phyloP scores from a whole-genome alignment of 2,329 filamentous ascomycete species.

The Monosporascus sp. region DNA sequence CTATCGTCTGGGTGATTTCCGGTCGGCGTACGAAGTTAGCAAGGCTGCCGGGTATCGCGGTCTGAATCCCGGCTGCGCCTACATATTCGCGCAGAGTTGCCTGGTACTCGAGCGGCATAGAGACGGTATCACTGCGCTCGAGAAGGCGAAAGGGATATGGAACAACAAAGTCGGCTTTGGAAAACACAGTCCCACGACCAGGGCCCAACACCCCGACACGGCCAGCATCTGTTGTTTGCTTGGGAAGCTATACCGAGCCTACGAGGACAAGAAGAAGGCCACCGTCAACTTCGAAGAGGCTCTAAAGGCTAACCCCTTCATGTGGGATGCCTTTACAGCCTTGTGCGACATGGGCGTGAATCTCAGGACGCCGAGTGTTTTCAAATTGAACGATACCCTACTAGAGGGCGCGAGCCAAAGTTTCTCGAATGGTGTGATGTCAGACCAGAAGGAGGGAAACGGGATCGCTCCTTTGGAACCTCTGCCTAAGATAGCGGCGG shows the following conservation, averaged over 20 bases:
- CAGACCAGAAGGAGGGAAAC: slow-evolving; percentile 34
- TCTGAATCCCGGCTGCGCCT: slow-evolving; percentile 78
- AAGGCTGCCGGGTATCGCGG: slow-evolving; percentile 66
- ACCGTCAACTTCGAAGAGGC: slow-evolving; percentile 83
- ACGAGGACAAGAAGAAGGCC: slow-evolving; percentile 79
- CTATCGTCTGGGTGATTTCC: slow-evolving; percentile 73
- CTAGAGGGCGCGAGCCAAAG: slow-evolving; percentile 43
- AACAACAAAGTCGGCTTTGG: slow-evolving; percentile 69
- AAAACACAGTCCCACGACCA: slow-evolving; percentile 71
- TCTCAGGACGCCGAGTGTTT: slow-evolving; percentile 79
- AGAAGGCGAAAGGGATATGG: slow-evolving; percentile 78
- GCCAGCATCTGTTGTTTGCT: slow-evolving; percentile 78
- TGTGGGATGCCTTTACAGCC: slow-evolving; percentile 93
- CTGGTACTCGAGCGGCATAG: slow-evolving; percentile 71
- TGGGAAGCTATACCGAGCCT: slow-evolving; percentile 79
- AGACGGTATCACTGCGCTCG: slow-evolving; percentile 77
- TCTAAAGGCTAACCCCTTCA: slow-evolving; percentile 85
- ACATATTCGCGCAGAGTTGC: slow-evolving; percentile 87
- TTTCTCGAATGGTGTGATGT: slow-evolving; percentile 20
- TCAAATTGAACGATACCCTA: slow-evolving; percentile 61
- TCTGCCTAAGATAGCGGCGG: slow-evolving; percentile 35
- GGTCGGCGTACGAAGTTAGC: slow-evolving; percentile 79
- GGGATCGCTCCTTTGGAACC: slow-evolving; percentile 33
- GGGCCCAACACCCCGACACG: slow-evolving; percentile 75
- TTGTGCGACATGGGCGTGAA: slow-evolving; percentile 84